Evolutionary conservation across 768 basidiomycete genomes (phyloP).

Genomic region (Galerina marginata): DNA sequence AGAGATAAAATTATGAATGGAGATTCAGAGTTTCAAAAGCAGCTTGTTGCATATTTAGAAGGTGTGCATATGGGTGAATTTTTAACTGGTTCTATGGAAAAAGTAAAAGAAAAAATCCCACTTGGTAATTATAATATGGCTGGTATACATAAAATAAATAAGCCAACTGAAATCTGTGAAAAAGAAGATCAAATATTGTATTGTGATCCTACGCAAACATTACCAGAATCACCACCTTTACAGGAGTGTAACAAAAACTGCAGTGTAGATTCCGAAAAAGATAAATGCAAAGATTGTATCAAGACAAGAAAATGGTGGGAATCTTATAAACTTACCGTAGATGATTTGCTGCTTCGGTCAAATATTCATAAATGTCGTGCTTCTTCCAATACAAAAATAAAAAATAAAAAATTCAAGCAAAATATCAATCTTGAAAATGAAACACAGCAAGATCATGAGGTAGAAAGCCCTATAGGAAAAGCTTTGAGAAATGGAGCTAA

Average conservation of each 20-base stretch:
- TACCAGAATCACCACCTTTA: neutral
- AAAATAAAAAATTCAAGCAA: neutral
- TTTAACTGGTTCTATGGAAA: conserved; percentile 18
- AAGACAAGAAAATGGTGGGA: conserved; percentile 21
- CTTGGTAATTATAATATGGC: conserved; percentile 32
- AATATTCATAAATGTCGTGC: conserved; percentile 35
- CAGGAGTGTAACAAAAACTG: neutral
- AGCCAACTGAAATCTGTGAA: neutral
- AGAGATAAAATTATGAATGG: conserved; percentile 28
- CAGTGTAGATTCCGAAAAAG: neutral
- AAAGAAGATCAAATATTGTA: conserved; percentile 25
- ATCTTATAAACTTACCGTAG: conserved; percentile 23
- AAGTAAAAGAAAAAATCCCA: conserved; percentile 25
- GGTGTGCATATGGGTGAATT: conserved; percentile 36
- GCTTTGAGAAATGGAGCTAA: neutral
- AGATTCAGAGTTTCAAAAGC: conserved; percentile 28
- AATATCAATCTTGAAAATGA: no score
- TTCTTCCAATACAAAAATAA: neutral
- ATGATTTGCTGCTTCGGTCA: conserved; percentile 33
- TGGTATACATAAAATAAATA: neutral
- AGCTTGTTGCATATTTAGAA: conserved; percentile 36
- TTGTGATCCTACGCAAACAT: neutral
- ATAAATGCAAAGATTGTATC: conserved; percentile 22
- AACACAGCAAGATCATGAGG: neutral
- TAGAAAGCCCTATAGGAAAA: neutral